phyloP scores from a whole-genome alignment of 2,329 filamentous ascomycete species.

The Verticillium albo-atrum region DNA sequence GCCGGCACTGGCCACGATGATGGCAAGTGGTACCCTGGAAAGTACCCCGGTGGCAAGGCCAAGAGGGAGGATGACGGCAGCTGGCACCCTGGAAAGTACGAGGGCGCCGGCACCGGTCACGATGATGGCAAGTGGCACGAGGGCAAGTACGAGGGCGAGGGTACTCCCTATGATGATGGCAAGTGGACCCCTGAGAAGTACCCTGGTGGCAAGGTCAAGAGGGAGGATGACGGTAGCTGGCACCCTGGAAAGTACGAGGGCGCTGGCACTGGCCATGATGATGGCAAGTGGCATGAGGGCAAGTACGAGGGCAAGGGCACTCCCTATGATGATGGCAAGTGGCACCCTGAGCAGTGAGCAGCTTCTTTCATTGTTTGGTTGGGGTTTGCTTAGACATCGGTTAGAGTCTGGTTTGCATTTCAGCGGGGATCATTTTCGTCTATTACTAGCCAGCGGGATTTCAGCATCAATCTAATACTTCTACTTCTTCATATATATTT shows the following conservation, averaged over 20 bases:
- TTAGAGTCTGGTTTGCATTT: not conserved
- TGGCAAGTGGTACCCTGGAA: slow-evolving; percentile 6
- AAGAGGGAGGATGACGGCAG: slow-evolving; percentile 3
- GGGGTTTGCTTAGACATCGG: not conserved
- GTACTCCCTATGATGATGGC: slow-evolving; percentile 4
- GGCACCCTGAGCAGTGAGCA: slow-evolving; percentile 7
- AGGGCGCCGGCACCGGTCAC: slow-evolving; percentile 3
- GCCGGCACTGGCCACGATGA: slow-evolving; percentile 2
- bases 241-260: slow-evolving; percentile 6
- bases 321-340: slow-evolving; percentile 5
- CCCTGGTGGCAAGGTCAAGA: slow-evolving; percentile 3
- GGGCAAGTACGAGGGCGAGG: slow-evolving; percentile 6
- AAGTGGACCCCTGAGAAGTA: slow-evolving; percentile 8
- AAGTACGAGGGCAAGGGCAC: slow-evolving; percentile 7
- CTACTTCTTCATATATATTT: not conserved
- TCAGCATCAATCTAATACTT: not conserved
- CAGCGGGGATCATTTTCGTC: not conserved
- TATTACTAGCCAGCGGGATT: not conserved
- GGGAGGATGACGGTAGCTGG: slow-evolving; percentile 5
- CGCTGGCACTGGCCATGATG: slow-evolving; percentile 1
- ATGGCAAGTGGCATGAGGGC: slow-evolving; percentile 4
- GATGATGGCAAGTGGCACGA: slow-evolving; percentile 6
- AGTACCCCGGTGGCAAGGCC: slow-evolving; percentile 2
- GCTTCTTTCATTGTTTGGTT: not conserved
- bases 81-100: slow-evolving; percentile 8